phyloP scores from a whole-genome alignment of 768 basidiomycete species.

The Fomitopsis serialis region DNA sequence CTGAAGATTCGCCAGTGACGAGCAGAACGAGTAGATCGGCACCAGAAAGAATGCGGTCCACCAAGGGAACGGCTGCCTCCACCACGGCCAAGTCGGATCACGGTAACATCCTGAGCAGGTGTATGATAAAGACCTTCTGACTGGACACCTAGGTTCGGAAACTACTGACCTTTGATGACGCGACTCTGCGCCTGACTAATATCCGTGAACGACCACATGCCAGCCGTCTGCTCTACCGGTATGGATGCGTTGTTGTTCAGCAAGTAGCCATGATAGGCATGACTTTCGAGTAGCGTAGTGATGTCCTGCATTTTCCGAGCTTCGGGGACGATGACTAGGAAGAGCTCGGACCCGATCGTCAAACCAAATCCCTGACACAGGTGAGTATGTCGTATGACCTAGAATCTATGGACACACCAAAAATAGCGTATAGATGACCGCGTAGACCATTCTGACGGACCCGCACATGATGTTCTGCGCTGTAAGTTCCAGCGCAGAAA shows the following conservation, averaged over 20 bases:
- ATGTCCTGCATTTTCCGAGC: slow-evolving; percentile 36
- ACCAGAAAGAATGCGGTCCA: slow-evolving; percentile 78
- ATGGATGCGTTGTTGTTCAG: slow-evolving; percentile 17
- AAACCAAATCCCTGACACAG: slow-evolving; percentile 68
- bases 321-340: slow-evolving; percentile 60
- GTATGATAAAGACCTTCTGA: background rate
- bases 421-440: slow-evolving; percentile 82
- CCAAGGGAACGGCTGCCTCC: slow-evolving; percentile 71
- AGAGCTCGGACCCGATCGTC: slow-evolving; percentile 79
- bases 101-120: slow-evolving; percentile 60
- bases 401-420: slow-evolving; percentile 56
- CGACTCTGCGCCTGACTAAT: slow-evolving; percentile 16
- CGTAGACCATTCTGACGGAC: slow-evolving; percentile 79
- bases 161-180: slow-evolving; percentile 25
- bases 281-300: slow-evolving; percentile 22
- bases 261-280: slow-evolving; percentile 49
- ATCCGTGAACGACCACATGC: slow-evolving; percentile 26
- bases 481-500: slow-evolving; percentile 74
- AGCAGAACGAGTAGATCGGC: slow-evolving; percentile 68
- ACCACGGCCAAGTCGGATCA: slow-evolving; percentile 72
- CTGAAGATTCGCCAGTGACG: slow-evolving; percentile 75
- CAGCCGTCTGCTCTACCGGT: slow-evolving; percentile 16
- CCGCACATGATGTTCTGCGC: slow-evolving; percentile 79
- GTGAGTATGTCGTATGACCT: too few species aligned
- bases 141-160: background rate